Base-by-base conservation (phyloP, 495 filamentous ascomycete species). In the Tetracladium setigerum region DNA sequence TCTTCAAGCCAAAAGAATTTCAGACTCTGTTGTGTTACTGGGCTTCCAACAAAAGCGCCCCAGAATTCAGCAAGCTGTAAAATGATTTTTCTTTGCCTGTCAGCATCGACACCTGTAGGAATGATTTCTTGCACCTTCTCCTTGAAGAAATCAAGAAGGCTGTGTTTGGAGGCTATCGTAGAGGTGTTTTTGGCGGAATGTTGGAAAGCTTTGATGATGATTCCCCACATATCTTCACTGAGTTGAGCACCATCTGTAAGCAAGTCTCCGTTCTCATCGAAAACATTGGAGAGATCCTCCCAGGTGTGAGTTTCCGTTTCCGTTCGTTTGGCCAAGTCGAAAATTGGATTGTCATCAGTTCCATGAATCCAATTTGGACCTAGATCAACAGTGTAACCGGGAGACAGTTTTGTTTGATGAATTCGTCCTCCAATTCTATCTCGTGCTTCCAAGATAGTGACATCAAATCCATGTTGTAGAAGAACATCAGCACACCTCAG, bases 321-420 rank as follows among this genome's bases (percentile, higher is more conserved):
- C 0, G 84, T 88, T 56, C 79, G 65, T 51, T 77, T 72, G 12
- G 87, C 89, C 27, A 98, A 72, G 30, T 84, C 75, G 44, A 85
- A 35, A 16, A 98, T 90, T 5, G 92, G 90, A 59, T 95, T 98
- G 40, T 84, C 66, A 1, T 81, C 74, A 0, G 85, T 84, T 31
- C 92, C 92, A 62, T 97, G 91, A 19, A 95, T 94, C 91, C 91
- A 96, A 59, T 96, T 97, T 6, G 91, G 83, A 5, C 91, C 91
- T 16, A 87, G 84, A 55, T 73, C 70, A 11, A 76, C 61, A n/a
- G 71, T 49, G 14, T 74, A 68, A 7, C 67, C 72, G 16, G 67
- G 68, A 4, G 71, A 64, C 0, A 77, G 58, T n/a, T 47, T 58
- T 33, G 65, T 57, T 53, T 78, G 75, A 39, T 67, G 65, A 65